Conservation (phyloP, 148 eudicot genomes). For the Persicaria tinctoria region DNA sequence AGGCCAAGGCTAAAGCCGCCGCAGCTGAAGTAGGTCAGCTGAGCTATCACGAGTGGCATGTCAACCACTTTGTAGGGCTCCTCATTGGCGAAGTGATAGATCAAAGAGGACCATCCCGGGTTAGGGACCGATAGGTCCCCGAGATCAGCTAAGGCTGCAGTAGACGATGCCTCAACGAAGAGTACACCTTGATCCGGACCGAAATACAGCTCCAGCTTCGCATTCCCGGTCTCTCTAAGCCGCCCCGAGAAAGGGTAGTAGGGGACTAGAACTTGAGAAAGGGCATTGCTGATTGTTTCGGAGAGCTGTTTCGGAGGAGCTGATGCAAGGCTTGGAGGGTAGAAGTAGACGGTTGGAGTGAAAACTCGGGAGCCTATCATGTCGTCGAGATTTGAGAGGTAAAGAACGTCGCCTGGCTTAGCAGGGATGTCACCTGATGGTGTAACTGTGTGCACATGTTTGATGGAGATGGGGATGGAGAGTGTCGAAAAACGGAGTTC, state of each 20-base stretch:
- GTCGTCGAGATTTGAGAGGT: slow-evolving; percentile 88
- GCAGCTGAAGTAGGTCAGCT: slow-evolving; percentile 60
- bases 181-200: slow-evolving; percentile 71
- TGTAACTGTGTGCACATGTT: slow-evolving; percentile 26
- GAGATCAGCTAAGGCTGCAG: slow-evolving; percentile 34
- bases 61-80: slow-evolving; percentile 61
- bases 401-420: slow-evolving; percentile 43
- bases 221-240: slow-evolving; percentile 46
- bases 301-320: slow-evolving; percentile 16
- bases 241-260: slow-evolving; percentile 91
- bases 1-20: slow-evolving; percentile 91
- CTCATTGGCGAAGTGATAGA: slow-evolving; percentile 55
- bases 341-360: slow-evolving; percentile 86
- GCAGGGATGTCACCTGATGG: slow-evolving; percentile 50
- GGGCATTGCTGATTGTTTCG: slow-evolving; percentile 44
- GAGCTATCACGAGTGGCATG: slow-evolving; percentile 89
- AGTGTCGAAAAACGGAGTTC: slow-evolving; percentile 54
- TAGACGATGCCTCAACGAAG: slow-evolving; percentile 59
- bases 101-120: slow-evolving; percentile 67
- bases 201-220: slow-evolving; percentile 69
- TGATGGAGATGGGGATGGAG: slow-evolving; percentile 47
- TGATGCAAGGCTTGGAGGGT: slow-evolving; percentile 24
- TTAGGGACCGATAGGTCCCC: slow-evolving; percentile 75
- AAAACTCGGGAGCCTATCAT: slow-evolving; percentile 79
- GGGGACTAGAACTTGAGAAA: slow-evolving; percentile 63